Percentiles rank a stretch among this genome's conserved stretches.
Evolutionary conservation across 768 basidiomycete genomes (phyloP).

Genomic region (Naganishia randhawae): DNA sequence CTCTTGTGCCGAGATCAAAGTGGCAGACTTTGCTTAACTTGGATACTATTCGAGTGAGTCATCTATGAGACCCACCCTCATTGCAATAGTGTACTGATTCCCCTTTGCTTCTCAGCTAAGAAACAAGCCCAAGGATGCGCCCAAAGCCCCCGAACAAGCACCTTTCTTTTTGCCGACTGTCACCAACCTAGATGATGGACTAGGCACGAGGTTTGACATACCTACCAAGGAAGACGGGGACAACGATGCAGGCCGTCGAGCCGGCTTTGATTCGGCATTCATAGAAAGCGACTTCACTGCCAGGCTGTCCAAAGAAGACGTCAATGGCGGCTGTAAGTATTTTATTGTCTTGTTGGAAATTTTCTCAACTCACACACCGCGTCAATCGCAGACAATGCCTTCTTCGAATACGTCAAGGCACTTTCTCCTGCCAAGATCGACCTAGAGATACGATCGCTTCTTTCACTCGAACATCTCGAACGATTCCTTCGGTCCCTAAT

Average conservation of each 20-base stretch:
- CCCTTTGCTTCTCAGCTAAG: conserved; percentile 61
- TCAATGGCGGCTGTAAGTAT: conserved; percentile 66
- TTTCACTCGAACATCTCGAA: conserved; percentile 61
- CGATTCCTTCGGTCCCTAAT: conserved; percentile 72
- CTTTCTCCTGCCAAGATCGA: conserved; percentile 88
- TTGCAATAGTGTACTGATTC: not conserved
- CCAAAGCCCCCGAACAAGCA: conserved; percentile 89
- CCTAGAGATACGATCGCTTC: conserved; percentile 77
- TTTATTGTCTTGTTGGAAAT: not conserved
- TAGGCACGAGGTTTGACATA: conserved; percentile 75
- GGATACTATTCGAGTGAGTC: conserved; percentile 78
- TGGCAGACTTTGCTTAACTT: conserved; percentile 98
- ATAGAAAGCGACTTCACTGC: conserved; percentile 63
- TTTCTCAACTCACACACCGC: not conserved
- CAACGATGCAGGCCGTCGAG: conserved; percentile 50
- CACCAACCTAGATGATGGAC: conserved; percentile 61
- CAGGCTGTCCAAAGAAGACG: conserved; percentile 60
- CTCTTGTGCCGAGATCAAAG: conserved; percentile 80
- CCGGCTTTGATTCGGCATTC: conserved; percentile 32
- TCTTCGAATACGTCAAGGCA: conserved; percentile 79
- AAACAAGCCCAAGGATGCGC: conserved; percentile 93
- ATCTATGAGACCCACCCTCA: too few relatives aligned
- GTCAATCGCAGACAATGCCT: conserved; percentile 63
- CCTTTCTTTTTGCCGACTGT: conserved; percentile 92
- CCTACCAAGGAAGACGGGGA: conserved; percentile 31